Evolutionary conservation across 2,329 filamentous ascomycete species (phyloP).

Genomic region (Colletotrichum lini): DNA sequence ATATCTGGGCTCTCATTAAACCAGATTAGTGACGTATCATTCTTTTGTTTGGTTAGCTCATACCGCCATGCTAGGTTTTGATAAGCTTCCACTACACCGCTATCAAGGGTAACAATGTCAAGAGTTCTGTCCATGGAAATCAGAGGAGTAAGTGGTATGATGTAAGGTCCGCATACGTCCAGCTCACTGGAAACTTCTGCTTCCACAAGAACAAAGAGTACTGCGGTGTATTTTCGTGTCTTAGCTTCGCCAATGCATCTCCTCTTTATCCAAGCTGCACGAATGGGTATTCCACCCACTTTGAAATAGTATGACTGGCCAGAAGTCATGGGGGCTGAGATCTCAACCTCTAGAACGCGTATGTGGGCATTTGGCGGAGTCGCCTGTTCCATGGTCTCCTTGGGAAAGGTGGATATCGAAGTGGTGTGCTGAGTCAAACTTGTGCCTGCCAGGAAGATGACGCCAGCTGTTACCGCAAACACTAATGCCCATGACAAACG

Average conservation of each 20-base stretch:
- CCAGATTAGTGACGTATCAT: neutral
- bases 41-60: neutral
- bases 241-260: neutral
- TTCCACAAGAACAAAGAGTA: slow-evolving; percentile 2
- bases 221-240: neutral
- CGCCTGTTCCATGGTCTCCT: neutral
- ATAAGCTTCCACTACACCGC: slow-evolving; percentile 4
- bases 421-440: slow-evolving; percentile 11
- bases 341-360: neutral
- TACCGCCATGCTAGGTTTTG: neutral
- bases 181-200: neutral
- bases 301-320: slow-evolving; percentile 5
- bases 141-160: slow-evolving; percentile 4
- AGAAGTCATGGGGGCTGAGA: neutral
- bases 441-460: slow-evolving; percentile 5
- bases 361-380: neutral
- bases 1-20: slow-evolving; percentile 8
- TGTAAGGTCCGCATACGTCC: neutral
- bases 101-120: slow-evolving; percentile 3
- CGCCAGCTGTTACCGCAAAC: neutral
- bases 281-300: neutral
- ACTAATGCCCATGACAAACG: neutral
- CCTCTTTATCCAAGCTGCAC: neutral
- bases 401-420: neutral
- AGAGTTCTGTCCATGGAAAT: neutral